Evolutionary conservation across 2,329 filamentous ascomycete genomes (phyloP), one percentile per base, ranked within the genome.

Genomic region (Colletotrichum melonis): DNA sequence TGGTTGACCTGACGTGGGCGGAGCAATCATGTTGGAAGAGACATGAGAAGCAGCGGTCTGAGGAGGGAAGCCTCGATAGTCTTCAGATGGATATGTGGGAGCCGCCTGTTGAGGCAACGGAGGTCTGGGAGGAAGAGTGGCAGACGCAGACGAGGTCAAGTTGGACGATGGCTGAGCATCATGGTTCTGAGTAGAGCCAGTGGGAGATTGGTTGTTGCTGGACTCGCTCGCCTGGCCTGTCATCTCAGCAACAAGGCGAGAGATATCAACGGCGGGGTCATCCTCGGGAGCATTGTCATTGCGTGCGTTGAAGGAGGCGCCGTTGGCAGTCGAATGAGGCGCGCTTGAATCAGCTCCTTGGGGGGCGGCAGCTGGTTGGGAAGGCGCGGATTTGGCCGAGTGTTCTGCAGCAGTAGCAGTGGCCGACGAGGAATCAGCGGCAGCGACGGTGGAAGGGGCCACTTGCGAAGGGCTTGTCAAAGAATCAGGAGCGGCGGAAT

Each of bases 111-210:
- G 82, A 32, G 84, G 81, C 73, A 82, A 75, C 60, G 85, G 85
- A 63, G 86, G 86, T 77, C 84, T 84, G 68, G 86, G 80, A 77
- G 87, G 88, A 73, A 89, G 81, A 78, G 87, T 83, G 74, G 86
- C 79, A 52, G 83, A 78, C 38, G 80, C 80, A 76, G 81, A 78
- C 66, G 80, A 74, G 68, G 78, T 74, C 73, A 79, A 77, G 81
- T 59, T 68, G n/a, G 69, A 68, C 4, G 73, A 63, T 26, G 68
- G 49, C 65, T 71, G 63, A 67, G 49, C 14, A 56, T 73, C 65
- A 66, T 66, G 57, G 54, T 65, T 69, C 49, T 73, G 70, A 56
- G 62, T 32, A 58, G 68, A 30, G 35, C 57, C 59, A 30, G 62
- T 49, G 30, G 62, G 63, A 57, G 55, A 63, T 52, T 67, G 57